A percentile compares a stretch with the other conserved stretches of the same genome.
Evolutionary conservation across 768 basidiomycete species (phyloP).

Genomic region (Russula foetens): DNA sequence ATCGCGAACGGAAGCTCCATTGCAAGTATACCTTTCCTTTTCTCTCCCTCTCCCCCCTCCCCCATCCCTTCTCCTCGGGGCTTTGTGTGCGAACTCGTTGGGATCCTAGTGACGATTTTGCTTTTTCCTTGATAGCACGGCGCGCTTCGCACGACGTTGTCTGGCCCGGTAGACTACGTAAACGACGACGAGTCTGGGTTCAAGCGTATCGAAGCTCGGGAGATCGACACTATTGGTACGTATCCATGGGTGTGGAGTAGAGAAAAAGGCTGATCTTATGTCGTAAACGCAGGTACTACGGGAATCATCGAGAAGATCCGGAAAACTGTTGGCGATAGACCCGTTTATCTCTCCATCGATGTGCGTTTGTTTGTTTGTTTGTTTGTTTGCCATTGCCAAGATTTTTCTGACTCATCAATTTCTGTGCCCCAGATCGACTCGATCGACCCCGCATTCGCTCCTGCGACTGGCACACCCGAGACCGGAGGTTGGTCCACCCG

Average conservation of each 20-base stretch:
- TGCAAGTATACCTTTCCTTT: constrained; percentile 52
- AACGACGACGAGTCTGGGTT: constrained; percentile 78
- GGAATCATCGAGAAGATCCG: constrained; percentile 79
- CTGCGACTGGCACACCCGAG: constrained; percentile 80
- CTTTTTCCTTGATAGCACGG: constrained; percentile 50
- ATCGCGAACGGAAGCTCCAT: constrained; percentile 72
- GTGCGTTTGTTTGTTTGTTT: constrained; percentile 31
- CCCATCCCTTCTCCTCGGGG: constrained; percentile 13
- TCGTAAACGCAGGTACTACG: constrained; percentile 40
- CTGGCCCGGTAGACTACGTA: constrained; percentile 65
- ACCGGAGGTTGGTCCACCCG: constrained; percentile 82
- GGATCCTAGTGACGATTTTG: constrained; percentile 64
- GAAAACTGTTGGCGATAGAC: constrained; percentile 62
- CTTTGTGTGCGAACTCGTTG: constrained; percentile 30
- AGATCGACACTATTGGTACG: constrained; percentile 73
- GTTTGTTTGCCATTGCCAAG: too few species aligned
- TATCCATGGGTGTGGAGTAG: not conserved
- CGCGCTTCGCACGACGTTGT: constrained; percentile 78
- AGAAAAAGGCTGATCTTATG: not conserved
- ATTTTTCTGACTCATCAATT: not conserved
- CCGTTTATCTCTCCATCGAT: constrained; percentile 75
- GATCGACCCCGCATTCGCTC: constrained; percentile 76
- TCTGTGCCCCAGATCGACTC: constrained; percentile 53
- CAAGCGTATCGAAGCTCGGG: constrained; percentile 73
- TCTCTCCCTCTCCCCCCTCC: constrained; percentile 7